Conservation (phyloP, 1,139 yeast genomes). For the Lodderomyces orthopsilosis region DNA sequence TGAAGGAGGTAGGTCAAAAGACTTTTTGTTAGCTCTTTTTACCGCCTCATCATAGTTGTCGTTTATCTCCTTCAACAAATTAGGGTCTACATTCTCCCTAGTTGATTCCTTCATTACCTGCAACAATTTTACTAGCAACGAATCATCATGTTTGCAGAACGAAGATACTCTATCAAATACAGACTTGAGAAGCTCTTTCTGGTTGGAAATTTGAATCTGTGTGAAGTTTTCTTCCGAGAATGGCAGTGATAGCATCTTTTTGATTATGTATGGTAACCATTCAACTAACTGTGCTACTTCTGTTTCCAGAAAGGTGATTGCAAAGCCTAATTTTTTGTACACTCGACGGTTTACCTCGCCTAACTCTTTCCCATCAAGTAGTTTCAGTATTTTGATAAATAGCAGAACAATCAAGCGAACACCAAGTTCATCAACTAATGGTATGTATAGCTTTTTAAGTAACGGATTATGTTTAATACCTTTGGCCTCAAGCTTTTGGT, state of each 20-base stretch:
- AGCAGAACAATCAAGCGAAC: slow-evolving; percentile 18
- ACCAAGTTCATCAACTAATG: slow-evolving; percentile 33
- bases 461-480: slow-evolving; percentile 26
- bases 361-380: slow-evolving; percentile 1
- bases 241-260: not conserved
- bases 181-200: not conserved
- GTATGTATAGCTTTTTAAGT: slow-evolving; percentile 31
- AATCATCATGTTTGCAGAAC: not conserved
- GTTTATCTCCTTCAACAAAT: not conserved
- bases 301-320: slow-evolving; percentile 1
- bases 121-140: not conserved
- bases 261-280: slow-evolving; percentile 16
- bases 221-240: not conserved
- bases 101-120: not conserved
- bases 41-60: not conserved
- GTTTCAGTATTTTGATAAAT: slow-evolving; percentile 9
- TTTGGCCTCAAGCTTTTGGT: slow-evolving; percentile 19
- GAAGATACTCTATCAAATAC: not conserved
- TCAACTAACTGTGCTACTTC: slow-evolving; percentile 18
- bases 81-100: not conserved
- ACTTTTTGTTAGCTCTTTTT: slow-evolving; percentile 3
- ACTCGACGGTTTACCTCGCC: slow-evolving; percentile 4
- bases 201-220: not conserved
- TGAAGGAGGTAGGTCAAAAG: slow-evolving; percentile 22
- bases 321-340: slow-evolving; percentile 9